Evolutionary conservation across 345 rosid species (phyloP).

Genomic region (Draba incana): DNA sequence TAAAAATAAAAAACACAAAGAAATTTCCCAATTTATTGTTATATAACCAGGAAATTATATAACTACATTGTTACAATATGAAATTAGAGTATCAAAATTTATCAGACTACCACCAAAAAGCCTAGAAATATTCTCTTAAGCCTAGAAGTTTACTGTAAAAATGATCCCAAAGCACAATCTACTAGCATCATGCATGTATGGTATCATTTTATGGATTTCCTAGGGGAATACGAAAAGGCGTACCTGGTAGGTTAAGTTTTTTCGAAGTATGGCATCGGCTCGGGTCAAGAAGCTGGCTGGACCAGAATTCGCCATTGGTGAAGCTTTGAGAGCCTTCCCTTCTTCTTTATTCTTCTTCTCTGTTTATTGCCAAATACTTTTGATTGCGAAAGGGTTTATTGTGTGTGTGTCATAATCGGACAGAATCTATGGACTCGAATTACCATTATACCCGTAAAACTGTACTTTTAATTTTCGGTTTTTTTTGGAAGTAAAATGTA

Average conservation of each 20-base stretch:
- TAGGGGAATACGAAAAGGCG: not conserved
- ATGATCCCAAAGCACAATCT: not conserved
- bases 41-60: too few relatives aligned
- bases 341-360: not conserved
- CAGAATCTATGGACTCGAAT: too few relatives aligned
- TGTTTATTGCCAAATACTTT: not conserved
- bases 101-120: not conserved
- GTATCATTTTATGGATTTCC: not conserved
- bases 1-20: too few relatives aligned
- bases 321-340: slow-evolving; percentile 22
- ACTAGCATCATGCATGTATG: not conserved
- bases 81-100: not conserved
- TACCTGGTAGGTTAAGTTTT: slow-evolving; percentile 90
- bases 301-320: slow-evolving; percentile 52
- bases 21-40: too few relatives aligned
- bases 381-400: too few relatives aligned
- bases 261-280: slow-evolving; percentile 77
- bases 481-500: too few relatives aligned
- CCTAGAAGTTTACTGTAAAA: not conserved
- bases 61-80: too few relatives aligned
- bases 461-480: too few relatives aligned
- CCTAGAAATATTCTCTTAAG: not conserved
- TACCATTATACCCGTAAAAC: too few relatives aligned
- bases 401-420: too few relatives aligned
- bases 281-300: slow-evolving; percentile 65